Evolutionary conservation across 192 early-diverging fungal genomes (phyloP).

Genomic region (Allomyces javanicus): DNA sequence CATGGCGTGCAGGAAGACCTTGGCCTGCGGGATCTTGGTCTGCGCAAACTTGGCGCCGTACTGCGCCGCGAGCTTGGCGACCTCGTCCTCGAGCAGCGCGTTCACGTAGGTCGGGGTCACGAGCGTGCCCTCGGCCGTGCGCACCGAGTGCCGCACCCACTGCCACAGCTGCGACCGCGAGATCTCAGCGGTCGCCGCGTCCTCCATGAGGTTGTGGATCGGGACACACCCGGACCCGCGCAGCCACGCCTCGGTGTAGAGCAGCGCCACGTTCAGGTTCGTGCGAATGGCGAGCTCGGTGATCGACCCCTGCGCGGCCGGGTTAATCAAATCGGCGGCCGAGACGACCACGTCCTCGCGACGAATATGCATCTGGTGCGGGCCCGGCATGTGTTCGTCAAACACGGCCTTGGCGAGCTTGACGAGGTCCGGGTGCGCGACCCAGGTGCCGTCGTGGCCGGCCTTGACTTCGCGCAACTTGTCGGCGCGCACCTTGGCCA

Average conservation of each 20-base stretch:
- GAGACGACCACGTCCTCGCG: conserved; percentile 79
- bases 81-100: conserved; percentile 76
- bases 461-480: conserved; percentile 89
- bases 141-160: conserved; percentile 75
- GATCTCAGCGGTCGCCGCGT: conserved; percentile 95
- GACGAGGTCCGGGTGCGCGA: conserved; percentile 91
- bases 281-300: conserved; percentile 77
- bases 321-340: conserved; percentile 64
- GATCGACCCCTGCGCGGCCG: conserved; percentile 48
- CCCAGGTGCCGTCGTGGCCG: conserved; percentile 90
- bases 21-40: conserved; percentile 44
- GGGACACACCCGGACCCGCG: conserved; percentile 87
- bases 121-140: conserved; percentile 57
- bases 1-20: conserved; percentile 47
- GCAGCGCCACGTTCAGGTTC: conserved; percentile 79
- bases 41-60: conserved; percentile 41
- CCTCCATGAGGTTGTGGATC: conserved; percentile 97
- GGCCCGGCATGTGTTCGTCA: conserved; percentile 82
- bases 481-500: conserved; percentile 84
- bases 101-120: conserved; percentile 60
- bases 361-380: conserved; percentile 84
- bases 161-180: conserved; percentile 93
- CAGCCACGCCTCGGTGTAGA: conserved; percentile 94
- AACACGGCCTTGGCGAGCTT: conserved; percentile 76
- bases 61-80: conserved; percentile 43